Percentiles rank a stretch among this genome's conserved stretches.
Conservation (phyloP, 2,329 filamentous ascomycete genomes). For the Paracorniculantispora psalliotae region DNA sequence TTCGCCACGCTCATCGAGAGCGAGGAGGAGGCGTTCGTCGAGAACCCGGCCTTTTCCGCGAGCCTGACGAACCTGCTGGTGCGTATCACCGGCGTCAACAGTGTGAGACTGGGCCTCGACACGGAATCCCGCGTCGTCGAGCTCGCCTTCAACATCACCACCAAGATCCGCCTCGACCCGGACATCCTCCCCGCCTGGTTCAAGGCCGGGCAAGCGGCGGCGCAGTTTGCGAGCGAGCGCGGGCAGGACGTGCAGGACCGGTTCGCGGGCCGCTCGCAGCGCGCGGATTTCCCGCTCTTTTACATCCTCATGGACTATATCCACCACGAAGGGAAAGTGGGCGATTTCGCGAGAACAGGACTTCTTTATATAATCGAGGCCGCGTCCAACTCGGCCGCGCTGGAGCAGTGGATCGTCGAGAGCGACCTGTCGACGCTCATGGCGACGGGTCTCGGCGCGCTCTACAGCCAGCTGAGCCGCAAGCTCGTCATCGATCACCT, state of each 20-base stretch:
- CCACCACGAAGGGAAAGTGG: constrained; percentile 88
- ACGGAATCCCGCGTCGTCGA: constrained; percentile 88
- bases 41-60: constrained; percentile 77
- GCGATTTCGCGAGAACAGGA: constrained; percentile 92
- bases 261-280: constrained; percentile 80
- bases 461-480: constrained; percentile 62
- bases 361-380: constrained; percentile 94
- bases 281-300: constrained; percentile 91
- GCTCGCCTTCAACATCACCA: constrained; percentile 90
- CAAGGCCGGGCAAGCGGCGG: constrained; percentile 47
- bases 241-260: constrained; percentile 62
- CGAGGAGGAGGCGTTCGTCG: constrained; percentile 91
- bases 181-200: constrained; percentile 90
- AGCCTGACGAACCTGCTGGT: constrained; percentile 83
- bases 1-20: constrained; percentile 93
- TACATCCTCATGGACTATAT: constrained; percentile 96
- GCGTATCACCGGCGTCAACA: constrained; percentile 69
- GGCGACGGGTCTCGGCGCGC: constrained; percentile 86
- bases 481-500: constrained; percentile 78
- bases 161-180: constrained; percentile 88
- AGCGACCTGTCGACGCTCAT: constrained; percentile 95
- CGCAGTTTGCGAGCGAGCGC: constrained; percentile 28
- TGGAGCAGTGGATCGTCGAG: constrained; percentile 96
- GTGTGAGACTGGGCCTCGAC: constrained; percentile 68
- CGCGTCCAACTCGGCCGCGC: constrained; percentile 70